These are phyloP conservation scores for Phialophora chinensis DNA, from an alignment of 2,329 filamentous ascomycete genomes.

Conservation along the genomic window DNA sequence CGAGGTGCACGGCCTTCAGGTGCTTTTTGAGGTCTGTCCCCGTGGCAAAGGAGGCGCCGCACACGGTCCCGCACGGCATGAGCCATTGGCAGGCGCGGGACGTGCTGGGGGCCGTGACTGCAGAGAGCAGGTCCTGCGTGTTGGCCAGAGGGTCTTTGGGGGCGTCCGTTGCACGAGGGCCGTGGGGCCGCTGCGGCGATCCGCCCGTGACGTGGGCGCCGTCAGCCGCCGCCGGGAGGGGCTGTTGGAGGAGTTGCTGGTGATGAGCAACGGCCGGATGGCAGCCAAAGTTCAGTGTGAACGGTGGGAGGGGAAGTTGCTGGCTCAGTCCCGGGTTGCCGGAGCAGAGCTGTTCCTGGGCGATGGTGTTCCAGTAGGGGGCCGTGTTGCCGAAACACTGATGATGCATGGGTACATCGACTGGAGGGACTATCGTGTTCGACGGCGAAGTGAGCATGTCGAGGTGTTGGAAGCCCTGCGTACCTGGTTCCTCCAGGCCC, in stretches of 20 bases:
- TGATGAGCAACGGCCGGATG: slow-evolving; percentile 36
- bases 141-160: slow-evolving; percentile 16
- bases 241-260: slow-evolving; percentile 7
- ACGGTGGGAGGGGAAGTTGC: slow-evolving; percentile 31
- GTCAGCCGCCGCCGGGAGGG: background rate
- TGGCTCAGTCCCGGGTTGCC: slow-evolving; percentile 21
- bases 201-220: background rate
- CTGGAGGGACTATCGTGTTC: slow-evolving; percentile 23
- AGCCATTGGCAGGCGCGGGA: slow-evolving; percentile 38
- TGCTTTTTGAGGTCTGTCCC: slow-evolving; percentile 40
- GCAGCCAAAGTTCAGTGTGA: slow-evolving; percentile 32
- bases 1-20: slow-evolving; percentile 37
- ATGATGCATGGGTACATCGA: slow-evolving; percentile 38
- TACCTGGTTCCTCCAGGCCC: slow-evolving; percentile 20
- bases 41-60: slow-evolving; percentile 36
- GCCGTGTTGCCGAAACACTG: slow-evolving; percentile 31
- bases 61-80: slow-evolving; percentile 40
- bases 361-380: slow-evolving; percentile 30
- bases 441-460: slow-evolving; percentile 12
- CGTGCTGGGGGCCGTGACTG: slow-evolving; percentile 25
- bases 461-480: slow-evolving; percentile 15
- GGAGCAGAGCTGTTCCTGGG: slow-evolving; percentile 28
- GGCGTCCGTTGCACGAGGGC: background rate
- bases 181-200: background rate
- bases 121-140: slow-evolving; percentile 26